Conservation (phyloP, 352 stramenopile species). For the Phytopythium aichiense region DNA sequence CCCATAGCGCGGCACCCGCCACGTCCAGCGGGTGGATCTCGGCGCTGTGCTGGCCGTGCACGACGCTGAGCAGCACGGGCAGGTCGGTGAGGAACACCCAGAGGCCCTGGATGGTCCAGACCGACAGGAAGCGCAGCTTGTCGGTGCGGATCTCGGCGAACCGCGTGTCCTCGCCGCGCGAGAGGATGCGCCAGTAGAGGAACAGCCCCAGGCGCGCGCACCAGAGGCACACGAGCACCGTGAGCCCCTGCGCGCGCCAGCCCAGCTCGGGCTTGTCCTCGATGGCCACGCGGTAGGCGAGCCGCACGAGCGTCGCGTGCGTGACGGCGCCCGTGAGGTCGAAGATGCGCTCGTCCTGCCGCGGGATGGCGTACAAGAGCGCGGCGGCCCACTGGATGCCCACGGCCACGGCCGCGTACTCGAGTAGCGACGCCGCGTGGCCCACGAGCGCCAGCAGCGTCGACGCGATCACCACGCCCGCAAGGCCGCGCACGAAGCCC, state of each 20-base stretch:
- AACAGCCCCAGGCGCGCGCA: slow-evolving; percentile 73
- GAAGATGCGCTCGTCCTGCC: slow-evolving; percentile 75
- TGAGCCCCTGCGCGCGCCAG: slow-evolving; percentile 58
- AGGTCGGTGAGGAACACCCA: slow-evolving; percentile 79
- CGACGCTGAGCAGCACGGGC: slow-evolving; percentile 53
- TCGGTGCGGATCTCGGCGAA: slow-evolving; percentile 67
- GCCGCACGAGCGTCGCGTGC: slow-evolving; percentile 53
- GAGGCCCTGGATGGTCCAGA: slow-evolving; percentile 81
- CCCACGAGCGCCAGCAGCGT: slow-evolving; percentile 32
- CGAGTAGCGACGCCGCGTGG: slow-evolving; percentile 29
- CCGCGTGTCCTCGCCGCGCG: slow-evolving; percentile 63
- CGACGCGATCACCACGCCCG: slow-evolving; percentile 31
- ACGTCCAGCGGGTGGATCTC: slow-evolving; percentile 36
- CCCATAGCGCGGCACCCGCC: slow-evolving; percentile 34
- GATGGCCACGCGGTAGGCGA: slow-evolving; percentile 23
- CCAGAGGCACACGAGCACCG: slow-evolving; percentile 72
- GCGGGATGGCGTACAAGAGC: slow-evolving; percentile 58
- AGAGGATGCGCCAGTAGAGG: slow-evolving; percentile 69
- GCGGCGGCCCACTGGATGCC: slow-evolving; percentile 61
- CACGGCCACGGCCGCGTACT: slow-evolving; percentile 48
- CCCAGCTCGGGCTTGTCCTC: slow-evolving; percentile 6
- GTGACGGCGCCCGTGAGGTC: slow-evolving; percentile 81
- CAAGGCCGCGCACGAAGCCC: slow-evolving; percentile 37
- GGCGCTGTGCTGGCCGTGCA: slow-evolving; percentile 20
- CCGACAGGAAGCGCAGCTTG: slow-evolving; percentile 61